Evolutionary conservation across 164 flowering plant genomes (phyloP).

Genomic region (Houttuynia cordata): DNA sequence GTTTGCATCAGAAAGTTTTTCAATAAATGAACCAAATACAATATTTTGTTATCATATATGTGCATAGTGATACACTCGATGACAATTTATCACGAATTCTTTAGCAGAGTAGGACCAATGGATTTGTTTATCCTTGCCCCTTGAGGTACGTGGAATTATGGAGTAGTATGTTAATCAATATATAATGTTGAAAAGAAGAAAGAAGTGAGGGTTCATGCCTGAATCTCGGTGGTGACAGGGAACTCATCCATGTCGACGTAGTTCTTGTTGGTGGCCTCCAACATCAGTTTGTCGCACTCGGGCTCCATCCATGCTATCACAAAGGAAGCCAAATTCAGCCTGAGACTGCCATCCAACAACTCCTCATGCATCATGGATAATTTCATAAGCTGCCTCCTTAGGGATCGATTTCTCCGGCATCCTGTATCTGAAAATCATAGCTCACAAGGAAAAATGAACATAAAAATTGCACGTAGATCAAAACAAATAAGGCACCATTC

Average conservation of each 20-base stretch:
- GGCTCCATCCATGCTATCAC: slow-evolving; percentile 31
- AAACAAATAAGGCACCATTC: not conserved
- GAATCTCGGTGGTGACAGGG: slow-evolving; percentile 26
- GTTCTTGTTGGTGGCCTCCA: slow-evolving; percentile 22
- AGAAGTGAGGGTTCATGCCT: slow-evolving; percentile 5
- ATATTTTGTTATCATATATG: too few relatives aligned
- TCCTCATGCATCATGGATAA: slow-evolving; percentile 21
- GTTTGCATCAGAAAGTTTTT: too few relatives aligned
- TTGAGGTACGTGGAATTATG: too few relatives aligned
- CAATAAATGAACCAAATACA: too few relatives aligned
- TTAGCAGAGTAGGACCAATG: too few relatives aligned
- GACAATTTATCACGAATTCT: too few relatives aligned
- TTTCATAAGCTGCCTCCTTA: slow-evolving; percentile 24
- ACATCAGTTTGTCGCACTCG: slow-evolving; percentile 19
- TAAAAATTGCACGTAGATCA: too few relatives aligned
- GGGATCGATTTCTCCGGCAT: slow-evolving; percentile 17
- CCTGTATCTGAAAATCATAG: slow-evolving; percentile 8
- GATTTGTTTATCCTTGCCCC: too few relatives aligned
- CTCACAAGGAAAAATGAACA: not conserved
- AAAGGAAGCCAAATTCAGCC: slow-evolving; percentile 24
- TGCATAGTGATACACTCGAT: too few relatives aligned
- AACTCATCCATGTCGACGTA: slow-evolving; percentile 29
- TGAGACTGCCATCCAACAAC: slow-evolving; percentile 22
- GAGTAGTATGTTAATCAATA: too few relatives aligned
- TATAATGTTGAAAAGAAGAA: not conserved